Evolutionary conservation across 495 filamentous ascomycete genomes (phyloP), one percentile per base, ranked within the genome.

Genomic region (Penicillium odoratum): DNA sequence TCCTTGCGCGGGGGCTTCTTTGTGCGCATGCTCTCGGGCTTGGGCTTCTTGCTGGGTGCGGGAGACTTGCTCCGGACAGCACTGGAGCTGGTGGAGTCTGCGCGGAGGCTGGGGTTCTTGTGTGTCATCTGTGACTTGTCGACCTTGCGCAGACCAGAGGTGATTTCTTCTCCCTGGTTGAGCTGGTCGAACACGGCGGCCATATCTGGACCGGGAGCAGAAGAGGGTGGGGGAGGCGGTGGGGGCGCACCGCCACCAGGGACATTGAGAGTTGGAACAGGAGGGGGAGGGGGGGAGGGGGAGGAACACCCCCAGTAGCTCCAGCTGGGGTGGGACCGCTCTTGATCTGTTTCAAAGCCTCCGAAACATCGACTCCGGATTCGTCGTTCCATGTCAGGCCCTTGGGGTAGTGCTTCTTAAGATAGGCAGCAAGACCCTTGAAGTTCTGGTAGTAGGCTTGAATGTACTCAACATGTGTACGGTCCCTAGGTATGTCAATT

Each of bases 91-190:
- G 83, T 82, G 8, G 87, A 88, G 51, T 81, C 78, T 11, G 88
- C 84, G 38, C 94, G 87, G 26, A 99, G 80, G 21, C 84, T 83
- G n/a, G 95, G 94, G 75, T 99, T 99, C 78, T 97, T 98, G 78
- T 99, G 94, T 47, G 94, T 98, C 92, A 97, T 96, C 67, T 97
- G 75, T 21, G 87, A 91, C 65, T 86, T 90, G 74, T 96, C 92
- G 29, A 99, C 94, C 77, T 96, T 99, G 53, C 88, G 85, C 15
- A 99, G 82, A 38, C 90, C 85, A 53, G 88, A 84, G 13, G 94
- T 99, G 59, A 99, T 89, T 25, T 80, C 74, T 58, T 90, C 86
- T 52, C 94, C 94, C 63, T 89, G 86, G 72, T 96, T 98, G 58
- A 99, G 80, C 58, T 97, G 85, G 53, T 84, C 85, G 70, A 99